Evolutionary conservation across 495 filamentous ascomycete genomes (phyloP).

Genomic region (Trichocladium antarcticum): DNA sequence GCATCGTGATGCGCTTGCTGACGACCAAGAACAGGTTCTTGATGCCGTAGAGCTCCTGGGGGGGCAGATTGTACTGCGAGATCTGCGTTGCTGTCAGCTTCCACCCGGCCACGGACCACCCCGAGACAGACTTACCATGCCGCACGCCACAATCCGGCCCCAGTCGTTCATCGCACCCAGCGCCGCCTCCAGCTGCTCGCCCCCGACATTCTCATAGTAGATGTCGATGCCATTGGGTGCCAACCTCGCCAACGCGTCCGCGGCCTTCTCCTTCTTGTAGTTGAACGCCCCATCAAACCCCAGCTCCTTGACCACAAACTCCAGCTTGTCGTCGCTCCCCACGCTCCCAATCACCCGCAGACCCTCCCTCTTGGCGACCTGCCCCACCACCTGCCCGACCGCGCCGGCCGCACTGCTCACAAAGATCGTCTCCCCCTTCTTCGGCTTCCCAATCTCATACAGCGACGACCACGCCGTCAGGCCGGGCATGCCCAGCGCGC

Average conservation of each 20-base stretch:
- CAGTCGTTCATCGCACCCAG: slow-evolving; percentile 55
- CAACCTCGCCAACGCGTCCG: slow-evolving; percentile 58
- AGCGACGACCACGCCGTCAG: slow-evolving; percentile 72
- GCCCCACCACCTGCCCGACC: slow-evolving; percentile 75
- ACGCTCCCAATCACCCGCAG: slow-evolving; percentile 64
- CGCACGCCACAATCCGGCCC: slow-evolving; percentile 56
- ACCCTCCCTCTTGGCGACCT: slow-evolving; percentile 79
- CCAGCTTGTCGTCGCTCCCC: slow-evolving; percentile 56
- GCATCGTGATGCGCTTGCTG: slow-evolving; percentile 39
- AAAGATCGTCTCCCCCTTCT: slow-evolving; percentile 83
- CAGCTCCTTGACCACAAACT: slow-evolving; percentile 54
- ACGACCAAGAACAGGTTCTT: slow-evolving; percentile 49
- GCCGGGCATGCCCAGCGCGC: slow-evolving; percentile 79
- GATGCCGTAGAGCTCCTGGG: slow-evolving; percentile 52
- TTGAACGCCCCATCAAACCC: slow-evolving; percentile 64
- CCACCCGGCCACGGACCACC: slow-evolving; percentile 3
- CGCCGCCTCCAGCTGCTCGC: slow-evolving; percentile 72
- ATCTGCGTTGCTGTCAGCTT: slow-evolving; percentile 37
- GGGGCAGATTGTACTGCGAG: slow-evolving; percentile 62
- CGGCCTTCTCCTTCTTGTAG: slow-evolving; percentile 53
- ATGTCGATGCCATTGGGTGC: slow-evolving; percentile 83
- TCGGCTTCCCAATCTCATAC: slow-evolving; percentile 73
- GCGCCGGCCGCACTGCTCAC: slow-evolving; percentile 73
- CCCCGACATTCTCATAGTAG: slow-evolving; percentile 93
- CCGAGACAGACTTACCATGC: slow-evolving; percentile 32